Evolutionary conservation across 2,329 filamentous ascomycete genomes (phyloP).

Genomic region (Alternaria consortialis): DNA sequence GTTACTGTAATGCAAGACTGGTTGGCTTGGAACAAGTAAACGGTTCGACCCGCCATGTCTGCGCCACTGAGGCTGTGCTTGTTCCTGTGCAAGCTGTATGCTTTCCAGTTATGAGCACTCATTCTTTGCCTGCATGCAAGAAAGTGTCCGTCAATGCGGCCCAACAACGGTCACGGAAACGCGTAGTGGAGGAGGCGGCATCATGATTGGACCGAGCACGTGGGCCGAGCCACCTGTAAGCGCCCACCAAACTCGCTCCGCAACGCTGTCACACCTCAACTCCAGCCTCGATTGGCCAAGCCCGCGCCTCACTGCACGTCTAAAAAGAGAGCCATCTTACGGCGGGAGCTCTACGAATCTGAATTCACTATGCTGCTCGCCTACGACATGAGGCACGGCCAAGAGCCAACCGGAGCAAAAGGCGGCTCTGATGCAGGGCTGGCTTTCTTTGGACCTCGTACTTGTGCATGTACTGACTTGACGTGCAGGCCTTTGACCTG

Average conservation of each 20-base stretch:
- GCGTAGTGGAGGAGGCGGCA: constrained; percentile 21
- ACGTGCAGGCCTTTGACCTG: constrained; percentile 25
- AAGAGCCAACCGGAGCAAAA: constrained; percentile 39
- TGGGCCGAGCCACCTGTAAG: constrained; percentile 32
- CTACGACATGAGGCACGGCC: constrained; percentile 34
- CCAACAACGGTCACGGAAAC: constrained; percentile 11
- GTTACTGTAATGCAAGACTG: not conserved
- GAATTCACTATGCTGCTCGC: constrained; percentile 31
- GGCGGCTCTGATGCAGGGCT: constrained; percentile 34
- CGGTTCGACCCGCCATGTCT: not conserved
- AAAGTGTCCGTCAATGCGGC: constrained; percentile 15
- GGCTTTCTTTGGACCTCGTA: constrained; percentile 26
- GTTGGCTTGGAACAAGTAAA: not conserved
- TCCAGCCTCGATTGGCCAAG: constrained; percentile 41
- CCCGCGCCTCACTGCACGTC: constrained; percentile 44
- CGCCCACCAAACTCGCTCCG: constrained; percentile 36
- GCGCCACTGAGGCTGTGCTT: constrained; percentile 29
- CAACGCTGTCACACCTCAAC: constrained; percentile 39
- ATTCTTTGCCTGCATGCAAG: constrained; percentile 22
- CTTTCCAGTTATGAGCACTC: constrained; percentile 8
- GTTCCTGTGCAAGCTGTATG: not conserved
- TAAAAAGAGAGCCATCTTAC: constrained; percentile 35
- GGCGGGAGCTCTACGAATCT: constrained; percentile 44
- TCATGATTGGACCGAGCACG: constrained; percentile 37
- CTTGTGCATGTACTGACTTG: constrained; percentile 38